Conservation (phyloP, 164 flowering plant species). For the Umbellularia californica region DNA sequence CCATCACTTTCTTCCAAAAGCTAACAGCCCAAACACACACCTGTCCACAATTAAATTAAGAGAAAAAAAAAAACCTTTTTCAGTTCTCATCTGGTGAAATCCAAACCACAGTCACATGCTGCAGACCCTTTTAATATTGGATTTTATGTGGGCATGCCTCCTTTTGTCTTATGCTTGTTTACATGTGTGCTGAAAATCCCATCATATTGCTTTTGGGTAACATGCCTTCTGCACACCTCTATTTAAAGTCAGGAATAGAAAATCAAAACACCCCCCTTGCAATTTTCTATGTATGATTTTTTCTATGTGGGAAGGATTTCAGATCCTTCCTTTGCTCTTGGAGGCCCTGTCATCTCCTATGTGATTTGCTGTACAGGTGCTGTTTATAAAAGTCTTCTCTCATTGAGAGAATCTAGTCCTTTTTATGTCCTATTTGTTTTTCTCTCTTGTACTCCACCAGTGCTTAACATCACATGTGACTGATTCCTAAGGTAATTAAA, state of each 20-base stretch:
- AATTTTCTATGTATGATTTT: neutral
- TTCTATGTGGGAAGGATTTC: neutral
- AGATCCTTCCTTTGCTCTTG: constrained; percentile 21
- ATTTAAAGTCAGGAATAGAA: neutral
- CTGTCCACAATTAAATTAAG: constrained; percentile 11
- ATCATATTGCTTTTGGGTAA: constrained; percentile 8
- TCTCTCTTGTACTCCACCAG: neutral
- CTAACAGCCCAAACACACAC: constrained; percentile 19
- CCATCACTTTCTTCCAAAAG: constrained; percentile 41
- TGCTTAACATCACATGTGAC: neutral
- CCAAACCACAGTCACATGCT: constrained; percentile 19
- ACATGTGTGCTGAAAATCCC: constrained; percentile 9
- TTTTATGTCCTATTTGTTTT: constrained; percentile 9
- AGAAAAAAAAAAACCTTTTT: constrained; percentile 9
- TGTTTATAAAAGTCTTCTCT: neutral
- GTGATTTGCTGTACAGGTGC: constrained; percentile 5
- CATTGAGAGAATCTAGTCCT: constrained; percentile 8
- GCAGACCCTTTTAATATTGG: neutral
- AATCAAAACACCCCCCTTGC: neutral
- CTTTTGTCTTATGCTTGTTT: constrained; percentile 13
- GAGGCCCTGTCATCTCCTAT: constrained; percentile 14
- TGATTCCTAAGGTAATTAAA: neutral
- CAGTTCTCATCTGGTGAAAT: constrained; percentile 21
- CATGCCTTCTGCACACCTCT: constrained; percentile 14
- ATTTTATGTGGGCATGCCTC: constrained; percentile 11